Percentiles rank a stretch among this genome's conserved stretches.
Evolutionary conservation across 1,284 basidiomycete species (phyloP).

Genomic region (Cryptococcus amylolentus): DNA sequence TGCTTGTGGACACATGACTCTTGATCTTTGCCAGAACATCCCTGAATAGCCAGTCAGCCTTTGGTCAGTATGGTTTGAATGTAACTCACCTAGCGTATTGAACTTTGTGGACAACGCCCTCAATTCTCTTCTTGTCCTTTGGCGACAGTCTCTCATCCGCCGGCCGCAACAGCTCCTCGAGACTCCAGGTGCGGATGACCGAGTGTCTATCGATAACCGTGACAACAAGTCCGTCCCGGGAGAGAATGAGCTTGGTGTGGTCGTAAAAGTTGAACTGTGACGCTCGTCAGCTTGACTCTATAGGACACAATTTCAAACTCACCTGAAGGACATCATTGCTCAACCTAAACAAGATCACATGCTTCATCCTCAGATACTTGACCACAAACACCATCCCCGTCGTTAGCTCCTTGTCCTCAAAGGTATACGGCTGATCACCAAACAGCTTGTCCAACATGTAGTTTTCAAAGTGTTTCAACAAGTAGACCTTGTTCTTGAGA

Average conservation of each 20-base stretch:
- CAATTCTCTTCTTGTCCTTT: constrained; percentile 34
- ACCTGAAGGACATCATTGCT: constrained; percentile 91
- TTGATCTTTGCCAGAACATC: constrained; percentile 34
- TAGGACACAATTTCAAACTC: constrained; percentile 21
- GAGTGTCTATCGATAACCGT: constrained; percentile 89
- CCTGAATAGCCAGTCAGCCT: constrained; percentile 7
- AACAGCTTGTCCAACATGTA: constrained; percentile 87
- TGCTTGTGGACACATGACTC: constrained; percentile 8
- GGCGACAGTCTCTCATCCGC: constrained; percentile 14
- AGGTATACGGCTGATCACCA: constrained; percentile 76
- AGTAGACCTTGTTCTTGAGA: constrained; percentile 79
- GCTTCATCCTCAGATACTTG: constrained; percentile 93
- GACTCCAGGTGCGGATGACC: constrained; percentile 67
- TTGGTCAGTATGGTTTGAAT: not conserved
- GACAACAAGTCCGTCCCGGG: constrained; percentile 69
- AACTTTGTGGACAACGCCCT: constrained; percentile 42
- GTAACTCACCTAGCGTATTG: constrained; percentile 41
- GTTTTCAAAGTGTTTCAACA: constrained; percentile 85
- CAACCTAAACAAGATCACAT: constrained; percentile 93
- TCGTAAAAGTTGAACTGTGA: constrained; percentile 97
- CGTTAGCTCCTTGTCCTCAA: constrained; percentile 62
- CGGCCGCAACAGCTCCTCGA: constrained; percentile 65
- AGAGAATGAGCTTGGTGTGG: constrained; percentile 90
- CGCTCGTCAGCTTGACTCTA: not conserved
- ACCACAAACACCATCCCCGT: constrained; percentile 91